These are phyloP conservation scores for Trichoderma sp. DNA, from an alignment of 2,329 filamentous ascomycete species.

Conservation along the genomic window DNA sequence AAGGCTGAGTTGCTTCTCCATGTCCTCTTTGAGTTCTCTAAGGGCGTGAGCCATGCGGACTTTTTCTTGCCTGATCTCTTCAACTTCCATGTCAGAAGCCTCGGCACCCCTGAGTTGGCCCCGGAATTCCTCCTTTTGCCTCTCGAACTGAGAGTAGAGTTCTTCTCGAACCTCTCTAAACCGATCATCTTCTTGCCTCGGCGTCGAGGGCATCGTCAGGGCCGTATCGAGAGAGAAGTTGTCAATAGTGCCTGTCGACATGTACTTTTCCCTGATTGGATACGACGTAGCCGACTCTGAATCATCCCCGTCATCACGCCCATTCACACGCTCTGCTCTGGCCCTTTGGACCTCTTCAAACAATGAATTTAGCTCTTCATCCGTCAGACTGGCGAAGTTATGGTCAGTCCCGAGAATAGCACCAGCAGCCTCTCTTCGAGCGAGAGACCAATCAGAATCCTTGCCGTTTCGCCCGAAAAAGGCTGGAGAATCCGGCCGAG, in stretches of 20 bases:
- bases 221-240: constrained; percentile 95
- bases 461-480: constrained; percentile 64
- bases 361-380: constrained; percentile 89
- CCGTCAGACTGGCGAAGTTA: constrained; percentile 84
- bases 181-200: constrained; percentile 73
- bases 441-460: constrained; percentile 94
- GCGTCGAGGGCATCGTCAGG: constrained; percentile 92
- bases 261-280: constrained; percentile 87
- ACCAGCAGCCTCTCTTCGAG: constrained; percentile 86
- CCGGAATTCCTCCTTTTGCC: constrained; percentile 80
- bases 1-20: constrained; percentile 79
- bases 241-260: constrained; percentile 91
- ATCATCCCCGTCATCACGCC: constrained; percentile 82
- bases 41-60: constrained; percentile 81
- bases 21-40: constrained; percentile 77
- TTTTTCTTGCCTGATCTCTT: constrained; percentile 83
- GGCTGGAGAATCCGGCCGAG: constrained; percentile 77
- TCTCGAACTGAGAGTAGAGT: constrained; percentile 80
- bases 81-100: constrained; percentile 73
- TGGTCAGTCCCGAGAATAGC: constrained; percentile 89
- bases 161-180: constrained; percentile 76
- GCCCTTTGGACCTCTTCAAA: constrained; percentile 93
- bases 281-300: constrained; percentile 87
- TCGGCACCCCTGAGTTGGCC: constrained; percentile 75
- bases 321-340: constrained; percentile 68